A percentile compares a stretch with the other conserved stretches of the same genome.
These are phyloP conservation scores for Musa itinerans DNA, from an alignment of 176 grass and related monocot genomes.

Conservation along the genomic window DNA sequence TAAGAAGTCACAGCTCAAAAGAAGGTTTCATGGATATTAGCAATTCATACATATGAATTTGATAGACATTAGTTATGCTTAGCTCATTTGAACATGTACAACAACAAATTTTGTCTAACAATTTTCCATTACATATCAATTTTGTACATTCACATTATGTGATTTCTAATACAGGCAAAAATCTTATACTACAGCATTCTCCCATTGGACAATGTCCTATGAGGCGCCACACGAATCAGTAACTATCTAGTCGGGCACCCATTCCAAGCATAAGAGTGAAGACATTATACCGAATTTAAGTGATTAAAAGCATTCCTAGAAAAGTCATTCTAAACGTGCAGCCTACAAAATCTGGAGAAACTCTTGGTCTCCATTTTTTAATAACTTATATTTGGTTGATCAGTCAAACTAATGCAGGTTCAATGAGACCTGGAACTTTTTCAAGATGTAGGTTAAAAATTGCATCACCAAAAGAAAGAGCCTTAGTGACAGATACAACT, in stretches of 20 bases:
- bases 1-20: neutral
- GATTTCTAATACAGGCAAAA: too few species aligned
- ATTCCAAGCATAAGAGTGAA: too few species aligned
- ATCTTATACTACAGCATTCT: too few species aligned
- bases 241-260: too few species aligned
- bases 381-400: neutral
- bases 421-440: neutral
- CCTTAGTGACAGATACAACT: neutral
- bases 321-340: too few species aligned
- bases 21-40: neutral
- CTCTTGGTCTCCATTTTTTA: neutral
- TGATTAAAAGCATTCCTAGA: too few species aligned
- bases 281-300: too few species aligned
- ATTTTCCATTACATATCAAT: too few species aligned
- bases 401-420: neutral
- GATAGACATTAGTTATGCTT: neutral
- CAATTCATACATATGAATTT: neutral
- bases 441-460: neutral
- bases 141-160: too few species aligned
- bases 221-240: too few species aligned
- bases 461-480: neutral
- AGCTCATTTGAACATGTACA: neutral
- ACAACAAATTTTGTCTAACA: too few species aligned
- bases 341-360: neutral
- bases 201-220: too few species aligned